Percentiles rank a stretch among this genome's conserved stretches.
phyloP scores from a whole-genome alignment of 2,329 filamentous ascomycete genomes.

The Amauroascus niger region DNA sequence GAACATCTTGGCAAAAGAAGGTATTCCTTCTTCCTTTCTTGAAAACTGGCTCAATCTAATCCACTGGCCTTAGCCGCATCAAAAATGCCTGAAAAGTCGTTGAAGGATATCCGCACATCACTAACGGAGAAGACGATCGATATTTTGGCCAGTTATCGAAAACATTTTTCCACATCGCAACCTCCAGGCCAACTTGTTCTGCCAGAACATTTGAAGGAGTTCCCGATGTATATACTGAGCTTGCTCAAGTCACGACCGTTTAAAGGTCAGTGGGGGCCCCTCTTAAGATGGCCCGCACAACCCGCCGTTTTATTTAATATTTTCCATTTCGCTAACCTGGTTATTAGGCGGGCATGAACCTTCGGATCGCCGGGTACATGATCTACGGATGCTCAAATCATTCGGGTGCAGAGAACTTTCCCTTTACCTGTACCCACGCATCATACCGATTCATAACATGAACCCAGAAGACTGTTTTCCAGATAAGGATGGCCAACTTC shows the following conservation, averaged over 20 bases:
- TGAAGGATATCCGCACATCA: conserved; percentile 76
- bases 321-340: not conserved
- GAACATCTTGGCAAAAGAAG: conserved; percentile 79
- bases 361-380: conserved; percentile 80
- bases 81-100: conserved; percentile 63
- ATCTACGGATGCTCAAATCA: conserved; percentile 78
- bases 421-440: conserved; percentile 87
- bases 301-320: not conserved
- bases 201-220: conserved; percentile 91
- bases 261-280: conserved; percentile 48
- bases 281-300: not conserved
- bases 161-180: conserved; percentile 77
- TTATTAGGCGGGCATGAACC: conserved; percentile 66
- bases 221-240: conserved; percentile 89
- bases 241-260: conserved; percentile 85
- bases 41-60: conserved; percentile 18
- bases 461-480: conserved; percentile 81
- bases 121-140: conserved; percentile 89
- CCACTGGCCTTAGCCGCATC: conserved; percentile 51
- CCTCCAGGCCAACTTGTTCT: conserved; percentile 88
- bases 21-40: conserved; percentile 23
- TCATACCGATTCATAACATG: conserved; percentile 85
- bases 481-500: conserved; percentile 80
- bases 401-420: conserved; percentile 81
- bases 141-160: conserved; percentile 82